These are phyloP conservation scores for Colletotrichum aenigma DNA, from an alignment of 2,329 filamentous ascomycete genomes.

Conservation along the genomic window DNA sequence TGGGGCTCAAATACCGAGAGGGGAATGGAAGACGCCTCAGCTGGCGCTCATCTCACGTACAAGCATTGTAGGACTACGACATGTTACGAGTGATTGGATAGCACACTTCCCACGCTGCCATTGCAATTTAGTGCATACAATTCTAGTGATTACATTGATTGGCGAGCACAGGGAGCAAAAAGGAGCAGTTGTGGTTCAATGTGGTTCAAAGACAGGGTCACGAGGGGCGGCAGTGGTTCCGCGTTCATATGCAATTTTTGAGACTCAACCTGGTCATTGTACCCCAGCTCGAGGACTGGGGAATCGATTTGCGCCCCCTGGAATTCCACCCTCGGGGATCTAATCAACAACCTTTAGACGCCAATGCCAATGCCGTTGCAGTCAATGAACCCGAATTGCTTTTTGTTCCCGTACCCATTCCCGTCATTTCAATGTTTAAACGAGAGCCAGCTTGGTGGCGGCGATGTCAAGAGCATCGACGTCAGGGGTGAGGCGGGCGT, in stretches of 20 bases:
- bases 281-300: slow-evolving; percentile 3
- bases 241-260: not conserved
- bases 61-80: not conserved
- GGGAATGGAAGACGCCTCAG: not conserved
- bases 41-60: not conserved
- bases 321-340: slow-evolving; percentile 6
- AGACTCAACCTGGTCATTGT: slow-evolving; percentile 7
- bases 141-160: not conserved
- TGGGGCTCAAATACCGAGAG: not conserved
- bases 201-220: not conserved
- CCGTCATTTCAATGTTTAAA: slow-evolving; percentile 62
- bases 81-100: not conserved
- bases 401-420: not conserved
- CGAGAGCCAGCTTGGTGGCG: slow-evolving; percentile 97
- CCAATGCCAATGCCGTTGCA: slow-evolving; percentile 23
- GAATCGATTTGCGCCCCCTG: slow-evolving; percentile 16
- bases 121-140: not conserved
- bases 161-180: not conserved
- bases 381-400: slow-evolving; percentile 19
- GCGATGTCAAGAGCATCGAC: slow-evolving; percentile 99
- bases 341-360: slow-evolving; percentile 23
- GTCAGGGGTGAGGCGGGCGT: slow-evolving; percentile 91
- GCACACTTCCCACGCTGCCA: not conserved
- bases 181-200: not conserved
- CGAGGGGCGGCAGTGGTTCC: not conserved